These are phyloP conservation scores for Sonneratia caseolaris DNA, from an alignment of 345 rosid genomes.

Conservation along the genomic window DNA sequence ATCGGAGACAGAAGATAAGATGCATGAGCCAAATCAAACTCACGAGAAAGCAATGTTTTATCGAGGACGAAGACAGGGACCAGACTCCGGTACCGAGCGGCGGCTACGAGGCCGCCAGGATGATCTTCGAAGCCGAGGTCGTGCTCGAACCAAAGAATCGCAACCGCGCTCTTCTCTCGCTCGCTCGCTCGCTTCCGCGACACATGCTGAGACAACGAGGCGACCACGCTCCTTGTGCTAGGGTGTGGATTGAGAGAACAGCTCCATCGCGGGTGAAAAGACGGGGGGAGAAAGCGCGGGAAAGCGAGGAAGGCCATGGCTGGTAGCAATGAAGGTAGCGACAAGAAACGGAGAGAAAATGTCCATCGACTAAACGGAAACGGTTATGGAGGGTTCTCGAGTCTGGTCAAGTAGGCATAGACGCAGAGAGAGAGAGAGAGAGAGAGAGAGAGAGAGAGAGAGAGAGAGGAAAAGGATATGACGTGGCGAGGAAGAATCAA, in stretches of 20 bases:
- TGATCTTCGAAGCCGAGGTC: conserved; percentile 85
- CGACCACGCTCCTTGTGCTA: neutral
- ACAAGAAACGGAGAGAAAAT: neutral
- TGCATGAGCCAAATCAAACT: neutral
- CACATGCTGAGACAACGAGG: conserved; percentile 1
- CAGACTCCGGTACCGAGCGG: conserved; percentile 31
- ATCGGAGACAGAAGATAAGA: neutral
- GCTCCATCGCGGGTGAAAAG: conserved; percentile 8
- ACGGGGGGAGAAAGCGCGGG: conserved; percentile 10
- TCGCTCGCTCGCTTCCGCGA: neutral
- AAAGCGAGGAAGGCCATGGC: conserved; percentile 34
- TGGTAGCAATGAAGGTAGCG: conserved; percentile 2
- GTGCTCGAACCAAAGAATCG: conserved; percentile 84
- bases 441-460: conserved; percentile 9
- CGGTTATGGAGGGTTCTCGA: no score
- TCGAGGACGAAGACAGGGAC: conserved; percentile 79
- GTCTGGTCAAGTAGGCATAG: no score
- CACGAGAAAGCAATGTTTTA: conserved; percentile 44
- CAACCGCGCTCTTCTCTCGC: conserved; percentile 21
- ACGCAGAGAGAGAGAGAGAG: neutral
- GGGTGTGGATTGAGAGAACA: conserved; percentile 4
- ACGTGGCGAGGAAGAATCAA: neutral
- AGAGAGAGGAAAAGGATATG: conserved; percentile 40
- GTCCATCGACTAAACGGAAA: conserved; percentile 7
- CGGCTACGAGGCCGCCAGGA: conserved; percentile 47